Percentiles rank a stretch among this genome's conserved stretches.
Conservation (phyloP, 192 early-diverging fungal species). For the Lobosporangium transversale region DNA sequence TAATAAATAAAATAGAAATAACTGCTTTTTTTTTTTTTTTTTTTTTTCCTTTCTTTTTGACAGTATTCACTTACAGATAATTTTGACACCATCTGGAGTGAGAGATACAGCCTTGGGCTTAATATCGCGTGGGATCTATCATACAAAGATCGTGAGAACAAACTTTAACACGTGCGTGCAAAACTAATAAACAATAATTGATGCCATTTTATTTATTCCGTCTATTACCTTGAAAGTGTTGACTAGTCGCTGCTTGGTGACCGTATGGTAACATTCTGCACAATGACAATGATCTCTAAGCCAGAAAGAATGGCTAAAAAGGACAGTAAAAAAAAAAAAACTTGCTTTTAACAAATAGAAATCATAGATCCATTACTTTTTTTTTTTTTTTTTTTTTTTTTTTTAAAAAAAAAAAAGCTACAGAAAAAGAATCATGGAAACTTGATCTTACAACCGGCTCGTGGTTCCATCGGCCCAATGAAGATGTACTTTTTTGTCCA, state of each 20-base stretch:
- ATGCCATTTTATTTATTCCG: too few species aligned
- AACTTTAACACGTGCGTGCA: too few species aligned
- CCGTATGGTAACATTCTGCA: slow-evolving; percentile 75
- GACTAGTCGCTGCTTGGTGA: slow-evolving; percentile 81
- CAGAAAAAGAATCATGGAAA: too few species aligned
- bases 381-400: too few species aligned
- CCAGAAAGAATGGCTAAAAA: slow-evolving; percentile 76
- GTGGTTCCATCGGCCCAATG: slow-evolving; percentile 37
- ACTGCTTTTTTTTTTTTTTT: too few species aligned
- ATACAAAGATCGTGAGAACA: neutral
- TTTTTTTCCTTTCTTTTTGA: too few species aligned
- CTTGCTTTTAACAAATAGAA: neutral
- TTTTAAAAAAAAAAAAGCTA: too few species aligned
- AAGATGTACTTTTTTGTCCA: slow-evolving; percentile 38
- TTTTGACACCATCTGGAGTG: slow-evolving; percentile 49
- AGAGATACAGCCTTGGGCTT: slow-evolving; percentile 54
- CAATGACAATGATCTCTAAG: slow-evolving; percentile 88
- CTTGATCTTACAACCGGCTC: slow-evolving; percentile 37
- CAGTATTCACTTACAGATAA: slow-evolving; percentile 61
- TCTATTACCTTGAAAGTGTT: slow-evolving; percentile 67
- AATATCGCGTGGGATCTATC: slow-evolving; percentile 67
- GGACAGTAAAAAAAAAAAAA: slow-evolving; percentile 1
- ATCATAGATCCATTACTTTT: too few species aligned
- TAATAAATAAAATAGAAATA: too few species aligned
- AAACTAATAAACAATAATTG: too few species aligned